A percentile compares a stretch with the other conserved stretches of the same genome.
Evolutionary conservation across 2,329 filamentous ascomycete genomes (phyloP).

Genomic region (Emmonsiellopsis sp.): DNA sequence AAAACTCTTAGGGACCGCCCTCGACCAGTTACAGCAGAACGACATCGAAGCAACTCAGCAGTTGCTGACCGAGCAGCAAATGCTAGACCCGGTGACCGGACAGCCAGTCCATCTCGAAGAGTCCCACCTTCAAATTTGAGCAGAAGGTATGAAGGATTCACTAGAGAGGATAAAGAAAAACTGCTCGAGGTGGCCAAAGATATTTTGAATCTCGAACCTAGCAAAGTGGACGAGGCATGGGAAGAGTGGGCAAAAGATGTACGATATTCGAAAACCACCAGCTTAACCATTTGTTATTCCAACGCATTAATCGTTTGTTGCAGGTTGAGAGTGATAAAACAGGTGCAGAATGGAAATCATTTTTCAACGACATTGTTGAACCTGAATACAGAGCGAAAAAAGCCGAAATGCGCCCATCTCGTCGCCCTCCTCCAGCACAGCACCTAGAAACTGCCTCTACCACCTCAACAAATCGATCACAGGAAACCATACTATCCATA

Average conservation of each 20-base stretch:
- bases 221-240: constrained; percentile 16
- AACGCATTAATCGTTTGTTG: background rate
- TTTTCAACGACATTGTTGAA: constrained; percentile 11
- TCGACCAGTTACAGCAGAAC: constrained; percentile 22
- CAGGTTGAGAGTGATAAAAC: constrained; percentile 2
- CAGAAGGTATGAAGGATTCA: constrained; percentile 10
- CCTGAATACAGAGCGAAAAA: constrained; percentile 10
- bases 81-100: background rate
- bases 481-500: no score
- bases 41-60: background rate
- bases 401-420: constrained; percentile 1
- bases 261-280: background rate
- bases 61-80: background rate
- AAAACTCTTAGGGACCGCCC: constrained; percentile 28
- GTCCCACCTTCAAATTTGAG: background rate
- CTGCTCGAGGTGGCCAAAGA: constrained; percentile 15
- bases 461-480: background rate
- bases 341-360: constrained; percentile 12
- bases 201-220: constrained; percentile 13
- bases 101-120: background rate
- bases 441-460: background rate
- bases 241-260: constrained; percentile 14
- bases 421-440: background rate
- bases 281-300: background rate
- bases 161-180: constrained; percentile 12